Evolutionary conservation across 108 stramenopile species (phyloP).

Genomic region (Discostella stelligeroides): DNA sequence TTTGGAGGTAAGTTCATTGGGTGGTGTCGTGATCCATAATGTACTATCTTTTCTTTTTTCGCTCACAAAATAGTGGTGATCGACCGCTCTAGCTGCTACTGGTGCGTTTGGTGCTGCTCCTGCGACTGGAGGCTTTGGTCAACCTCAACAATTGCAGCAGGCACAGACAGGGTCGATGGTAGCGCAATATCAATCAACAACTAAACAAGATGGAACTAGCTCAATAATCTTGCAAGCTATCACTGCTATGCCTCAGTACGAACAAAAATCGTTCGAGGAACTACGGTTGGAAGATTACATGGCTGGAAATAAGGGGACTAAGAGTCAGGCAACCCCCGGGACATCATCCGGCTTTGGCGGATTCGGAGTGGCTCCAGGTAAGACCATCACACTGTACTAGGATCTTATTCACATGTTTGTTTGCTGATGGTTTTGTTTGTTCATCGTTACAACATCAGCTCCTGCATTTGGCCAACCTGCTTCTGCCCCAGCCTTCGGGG

Average conservation of each 20-base stretch:
- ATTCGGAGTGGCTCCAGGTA: conserved; percentile 31
- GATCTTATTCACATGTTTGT: neutral
- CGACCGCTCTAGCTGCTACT: neutral
- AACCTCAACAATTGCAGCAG: neutral
- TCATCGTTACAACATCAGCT: neutral
- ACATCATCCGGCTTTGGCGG: conserved; percentile 42
- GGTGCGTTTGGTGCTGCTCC: conserved; percentile 21
- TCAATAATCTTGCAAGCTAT: conserved; percentile 82
- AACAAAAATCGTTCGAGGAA: conserved; percentile 89
- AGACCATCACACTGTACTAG: neutral
- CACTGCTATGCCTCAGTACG: conserved; percentile 86
- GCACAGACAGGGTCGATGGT: conserved; percentile 49
- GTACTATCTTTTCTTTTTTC: neutral
- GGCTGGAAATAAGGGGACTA: conserved; percentile 75
- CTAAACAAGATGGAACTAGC: conserved; percentile 65
- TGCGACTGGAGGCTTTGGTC: neutral
- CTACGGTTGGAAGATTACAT: conserved; percentile 89
- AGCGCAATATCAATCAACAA: conserved; percentile 60
- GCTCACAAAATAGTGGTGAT: neutral
- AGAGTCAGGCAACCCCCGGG: conserved; percentile 33
- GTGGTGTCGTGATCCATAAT: neutral
- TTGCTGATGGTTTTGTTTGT: neutral
- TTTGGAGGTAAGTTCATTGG: neutral
- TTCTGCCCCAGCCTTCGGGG: conserved; percentile 39
- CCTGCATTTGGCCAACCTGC: conserved; percentile 27